phyloP scores from a whole-genome alignment of 2,329 filamentous ascomycete genomes.

The Claviceps pazoutovae region DNA sequence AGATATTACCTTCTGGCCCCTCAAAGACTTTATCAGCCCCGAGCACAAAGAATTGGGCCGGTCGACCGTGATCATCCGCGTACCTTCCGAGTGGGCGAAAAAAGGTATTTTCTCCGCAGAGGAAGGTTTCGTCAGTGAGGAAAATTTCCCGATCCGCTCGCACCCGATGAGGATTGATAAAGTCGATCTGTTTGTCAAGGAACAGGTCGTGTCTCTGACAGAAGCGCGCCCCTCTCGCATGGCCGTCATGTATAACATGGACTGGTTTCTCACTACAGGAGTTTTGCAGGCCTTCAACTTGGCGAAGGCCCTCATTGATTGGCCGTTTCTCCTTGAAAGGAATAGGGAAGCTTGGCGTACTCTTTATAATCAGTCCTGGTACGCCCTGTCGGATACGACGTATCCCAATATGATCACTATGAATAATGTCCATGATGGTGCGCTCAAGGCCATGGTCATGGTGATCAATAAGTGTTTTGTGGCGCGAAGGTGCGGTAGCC shows the following conservation, averaged over 20 bases:
- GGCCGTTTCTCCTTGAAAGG: conserved; percentile 6
- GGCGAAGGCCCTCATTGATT: background rate
- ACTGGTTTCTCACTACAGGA: conserved; percentile 15
- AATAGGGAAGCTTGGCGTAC: conserved; percentile 9
- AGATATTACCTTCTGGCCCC: conserved; percentile 14
- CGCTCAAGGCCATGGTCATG: conserved; percentile 14
- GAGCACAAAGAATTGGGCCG: background rate
- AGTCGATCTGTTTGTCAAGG: conserved; percentile 5
- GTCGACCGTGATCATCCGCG: conserved; percentile 17
- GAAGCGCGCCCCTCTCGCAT: conserved; percentile 6
- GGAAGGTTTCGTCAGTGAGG: conserved; percentile 15
- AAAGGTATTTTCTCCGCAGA: conserved; percentile 10
- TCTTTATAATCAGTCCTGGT: conserved; percentile 14
- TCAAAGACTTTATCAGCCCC: conserved; percentile 14
- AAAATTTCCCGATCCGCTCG: conserved; percentile 13
- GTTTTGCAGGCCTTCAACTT: background rate
- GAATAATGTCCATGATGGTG: conserved; percentile 14
- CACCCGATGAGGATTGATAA: conserved; percentile 12
- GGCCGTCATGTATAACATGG: conserved; percentile 10
- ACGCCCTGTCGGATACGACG: conserved; percentile 7
- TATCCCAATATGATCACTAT: conserved; percentile 22
- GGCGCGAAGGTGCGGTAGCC: conserved; percentile 12
- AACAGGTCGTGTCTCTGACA: conserved; percentile 12
- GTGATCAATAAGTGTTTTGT: conserved; percentile 19
- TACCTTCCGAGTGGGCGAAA: conserved; percentile 12